Percentiles rank a stretch among this genome's conserved stretches.
Evolutionary conservation across 179 eudicot genomes (phyloP).

Genomic region (Patellifolia procumbens): DNA sequence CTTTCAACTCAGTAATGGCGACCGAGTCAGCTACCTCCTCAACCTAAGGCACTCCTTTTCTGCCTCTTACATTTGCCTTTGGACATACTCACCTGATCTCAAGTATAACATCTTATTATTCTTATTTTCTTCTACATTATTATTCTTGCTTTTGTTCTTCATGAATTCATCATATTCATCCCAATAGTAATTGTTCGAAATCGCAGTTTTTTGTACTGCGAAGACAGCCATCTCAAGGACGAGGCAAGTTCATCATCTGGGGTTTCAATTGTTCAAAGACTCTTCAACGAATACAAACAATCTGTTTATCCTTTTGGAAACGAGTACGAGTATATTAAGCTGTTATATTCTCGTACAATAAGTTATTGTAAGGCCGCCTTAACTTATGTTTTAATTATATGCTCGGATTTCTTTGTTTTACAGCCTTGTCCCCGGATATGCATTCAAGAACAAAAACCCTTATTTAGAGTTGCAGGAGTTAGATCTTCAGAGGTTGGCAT

Average conservation of each 20-base stretch:
- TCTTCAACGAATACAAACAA: conserved; percentile 35
- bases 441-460: conserved; percentile 50
- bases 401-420: not conserved
- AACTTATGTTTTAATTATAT: too few species aligned
- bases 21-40: conserved; percentile 45
- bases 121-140: not conserved
- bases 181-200: not conserved
- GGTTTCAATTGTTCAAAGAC: conserved; percentile 9
- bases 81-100: conserved; percentile 54
- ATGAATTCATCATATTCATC: not conserved
- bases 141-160: not conserved
- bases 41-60: conserved; percentile 47
- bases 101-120: conserved; percentile 35
- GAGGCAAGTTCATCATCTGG: conserved; percentile 30
- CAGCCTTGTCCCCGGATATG: conserved; percentile 67
- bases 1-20: conserved; percentile 49
- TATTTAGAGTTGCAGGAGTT: conserved; percentile 51
- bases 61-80: conserved; percentile 68
- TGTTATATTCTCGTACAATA: too few species aligned
- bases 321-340: conserved; percentile 4
- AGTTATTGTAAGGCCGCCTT: too few species aligned
- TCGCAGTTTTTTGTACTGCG: conserved; percentile 48
- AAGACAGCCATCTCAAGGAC: conserved; percentile 48
- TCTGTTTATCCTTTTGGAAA: conserved; percentile 4
- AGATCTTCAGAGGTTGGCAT: conserved; percentile 57